Percentiles rank a stretch among this genome's conserved stretches.
Evolutionary conservation across 495 filamentous ascomycete species (phyloP).

Genomic region (Choiromyces venosus): DNA sequence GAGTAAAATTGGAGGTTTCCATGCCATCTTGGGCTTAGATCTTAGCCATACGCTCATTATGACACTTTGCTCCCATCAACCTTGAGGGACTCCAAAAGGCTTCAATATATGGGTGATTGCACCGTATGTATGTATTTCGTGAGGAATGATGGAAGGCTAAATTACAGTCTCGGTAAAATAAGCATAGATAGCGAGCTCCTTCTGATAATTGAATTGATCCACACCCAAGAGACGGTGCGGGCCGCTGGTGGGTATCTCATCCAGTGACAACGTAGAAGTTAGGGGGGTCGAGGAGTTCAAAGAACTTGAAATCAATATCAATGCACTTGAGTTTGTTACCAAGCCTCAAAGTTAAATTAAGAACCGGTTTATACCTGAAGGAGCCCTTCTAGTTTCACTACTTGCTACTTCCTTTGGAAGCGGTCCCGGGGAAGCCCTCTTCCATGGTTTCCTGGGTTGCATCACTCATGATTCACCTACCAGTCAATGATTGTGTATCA

Average conservation of each 20-base stretch:
- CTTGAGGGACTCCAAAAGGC: background rate
- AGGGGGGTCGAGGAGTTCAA: background rate
- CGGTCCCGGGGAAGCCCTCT: background rate
- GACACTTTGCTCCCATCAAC: background rate
- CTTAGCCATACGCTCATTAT: background rate
- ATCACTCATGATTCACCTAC: background rate
- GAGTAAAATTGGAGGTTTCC: background rate
- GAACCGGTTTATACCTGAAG: background rate
- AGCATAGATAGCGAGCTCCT: background rate
- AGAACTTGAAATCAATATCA: background rate
- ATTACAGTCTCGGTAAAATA: background rate
- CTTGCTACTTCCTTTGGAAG: background rate
- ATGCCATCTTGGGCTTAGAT: background rate
- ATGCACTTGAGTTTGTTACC: background rate
- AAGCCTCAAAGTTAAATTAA: background rate
- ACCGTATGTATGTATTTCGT: background rate
- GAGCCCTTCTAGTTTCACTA: background rate
- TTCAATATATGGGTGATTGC: background rate
- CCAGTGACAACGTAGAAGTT: background rate
- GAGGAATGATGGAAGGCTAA: background rate
- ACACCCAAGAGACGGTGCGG: background rate
- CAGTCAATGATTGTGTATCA: background rate
- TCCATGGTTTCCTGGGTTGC: background rate
- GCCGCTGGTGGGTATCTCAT: background rate
- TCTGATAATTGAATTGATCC: background rate